These are phyloP conservation scores for Syncephalis fuscata DNA, from an alignment of 371 early-diverging fungal genomes.

Conservation along the genomic window DNA sequence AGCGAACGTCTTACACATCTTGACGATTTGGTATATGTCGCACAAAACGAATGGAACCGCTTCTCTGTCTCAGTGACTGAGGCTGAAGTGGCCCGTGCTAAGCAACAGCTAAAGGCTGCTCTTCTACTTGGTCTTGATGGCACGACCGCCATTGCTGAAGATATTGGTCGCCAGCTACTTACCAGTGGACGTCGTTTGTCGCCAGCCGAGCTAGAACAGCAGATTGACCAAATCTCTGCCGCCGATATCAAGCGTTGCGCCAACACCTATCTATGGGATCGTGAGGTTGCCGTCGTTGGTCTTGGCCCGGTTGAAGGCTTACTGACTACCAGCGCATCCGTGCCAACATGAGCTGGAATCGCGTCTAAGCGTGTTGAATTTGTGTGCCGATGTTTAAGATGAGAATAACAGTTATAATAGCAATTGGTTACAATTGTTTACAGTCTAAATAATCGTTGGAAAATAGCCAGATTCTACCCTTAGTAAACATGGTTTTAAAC, in stretches of 20 bases:
- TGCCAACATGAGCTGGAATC: slow-evolving; percentile 53
- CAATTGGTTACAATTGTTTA: no score
- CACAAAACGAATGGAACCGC: slow-evolving; percentile 85
- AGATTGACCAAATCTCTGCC: slow-evolving; percentile 66
- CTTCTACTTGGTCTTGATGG: slow-evolving; percentile 82
- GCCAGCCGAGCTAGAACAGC: slow-evolving; percentile 63
- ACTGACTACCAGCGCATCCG: slow-evolving; percentile 83
- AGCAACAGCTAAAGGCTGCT: slow-evolving; percentile 93
- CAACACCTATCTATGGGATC: slow-evolving; percentile 72
- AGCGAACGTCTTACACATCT: slow-evolving; percentile 64
- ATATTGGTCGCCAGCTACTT: slow-evolving; percentile 92
- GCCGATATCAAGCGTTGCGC: slow-evolving; percentile 80
- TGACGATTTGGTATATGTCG: slow-evolving; percentile 72
- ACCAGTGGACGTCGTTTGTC: slow-evolving; percentile 77
- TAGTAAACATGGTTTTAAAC: no score
- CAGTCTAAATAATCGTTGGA: no score
- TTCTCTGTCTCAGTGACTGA: slow-evolving; percentile 74
- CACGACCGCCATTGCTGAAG: slow-evolving; percentile 86
- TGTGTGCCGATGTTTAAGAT: no score
- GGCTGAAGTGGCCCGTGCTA: slow-evolving; percentile 90
- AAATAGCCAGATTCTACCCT: no score
- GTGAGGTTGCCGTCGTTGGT: slow-evolving; percentile 81
- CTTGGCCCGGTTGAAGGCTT: slow-evolving; percentile 79
- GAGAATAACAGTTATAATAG: no score
- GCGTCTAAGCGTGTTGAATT: no score